Evolutionary conservation across 306 rosid species (phyloP).

Genomic region (Prosopis cineraria): DNA sequence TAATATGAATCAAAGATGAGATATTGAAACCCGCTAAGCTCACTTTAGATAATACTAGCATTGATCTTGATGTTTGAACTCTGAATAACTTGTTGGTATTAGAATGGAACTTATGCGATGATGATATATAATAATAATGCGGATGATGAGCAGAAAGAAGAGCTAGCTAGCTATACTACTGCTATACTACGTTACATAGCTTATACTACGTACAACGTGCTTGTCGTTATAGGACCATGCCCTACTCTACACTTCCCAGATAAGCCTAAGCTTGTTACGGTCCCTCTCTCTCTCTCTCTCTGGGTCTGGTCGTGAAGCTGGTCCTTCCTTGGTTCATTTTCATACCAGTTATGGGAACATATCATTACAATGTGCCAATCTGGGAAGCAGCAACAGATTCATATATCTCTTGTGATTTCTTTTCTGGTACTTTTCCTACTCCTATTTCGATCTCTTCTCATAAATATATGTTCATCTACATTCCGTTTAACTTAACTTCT

Average conservation of each 20-base stretch:
- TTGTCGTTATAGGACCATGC: slow-evolving; percentile 10
- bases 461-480: not conserved
- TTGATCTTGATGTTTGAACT: too few relatives aligned
- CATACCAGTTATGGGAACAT: not conserved
- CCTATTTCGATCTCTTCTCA: not conserved
- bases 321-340: not conserved
- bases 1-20: too few relatives aligned
- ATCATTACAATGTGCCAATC: slow-evolving; percentile 8
- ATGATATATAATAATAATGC: too few relatives aligned
- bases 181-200: not conserved
- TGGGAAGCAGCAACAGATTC: not conserved
- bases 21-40: too few relatives aligned
- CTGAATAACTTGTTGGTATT: not conserved
- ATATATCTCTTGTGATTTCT: not conserved
- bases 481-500: too few relatives aligned
- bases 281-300: not conserved
- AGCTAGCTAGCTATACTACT: not conserved
- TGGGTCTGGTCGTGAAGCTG: not conserved
- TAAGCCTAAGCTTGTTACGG: slow-evolving; percentile 9
- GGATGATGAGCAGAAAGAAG: not conserved
- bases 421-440: not conserved
- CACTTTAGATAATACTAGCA: too few relatives aligned
- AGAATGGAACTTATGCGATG: not conserved
- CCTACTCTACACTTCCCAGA: not conserved
- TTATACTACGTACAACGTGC: not conserved